These are phyloP conservation scores for Coemansia sp. DNA, from an alignment of 192 early-diverging fungal genomes.

Conservation along the genomic window DNA sequence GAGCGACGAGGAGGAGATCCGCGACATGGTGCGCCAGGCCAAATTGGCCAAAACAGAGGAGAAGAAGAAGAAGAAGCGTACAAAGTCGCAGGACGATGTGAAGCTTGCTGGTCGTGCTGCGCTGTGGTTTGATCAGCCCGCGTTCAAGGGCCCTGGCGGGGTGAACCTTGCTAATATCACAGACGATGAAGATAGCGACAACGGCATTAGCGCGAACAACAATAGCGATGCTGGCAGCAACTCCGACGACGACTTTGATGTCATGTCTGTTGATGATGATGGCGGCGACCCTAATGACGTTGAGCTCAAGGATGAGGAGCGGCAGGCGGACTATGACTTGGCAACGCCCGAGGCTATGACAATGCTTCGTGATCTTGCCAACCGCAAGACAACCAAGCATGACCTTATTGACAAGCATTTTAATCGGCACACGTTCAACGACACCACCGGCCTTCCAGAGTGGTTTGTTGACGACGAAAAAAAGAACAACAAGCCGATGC, in stretches of 20 bases:
- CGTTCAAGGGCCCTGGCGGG: constrained; percentile 75
- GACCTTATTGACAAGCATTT: constrained; percentile 92
- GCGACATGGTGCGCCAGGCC: constrained; percentile 43
- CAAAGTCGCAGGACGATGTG: constrained; percentile 23
- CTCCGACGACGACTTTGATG: constrained; percentile 61
- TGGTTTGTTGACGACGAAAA: constrained; percentile 96
- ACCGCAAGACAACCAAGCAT: constrained; percentile 72
- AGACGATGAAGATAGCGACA: constrained; percentile 54
- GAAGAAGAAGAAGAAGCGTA: constrained; percentile 19
- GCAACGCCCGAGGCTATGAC: constrained; percentile 93
- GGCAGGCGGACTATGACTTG: constrained; percentile 65
- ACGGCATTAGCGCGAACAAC: background rate
- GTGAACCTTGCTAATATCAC: constrained; percentile 61
- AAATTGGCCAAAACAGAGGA: constrained; percentile 22
- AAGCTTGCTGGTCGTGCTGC: constrained; percentile 78
- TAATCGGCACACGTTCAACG: constrained; percentile 86
- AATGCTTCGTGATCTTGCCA: constrained; percentile 81
- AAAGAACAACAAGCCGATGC: constrained; percentile 82
- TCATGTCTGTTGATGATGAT: constrained; percentile 41
- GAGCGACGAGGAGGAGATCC: constrained; percentile 53
- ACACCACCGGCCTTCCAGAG: constrained; percentile 80
- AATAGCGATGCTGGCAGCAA: constrained; percentile 45
- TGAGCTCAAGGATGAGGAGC: constrained; percentile 52
- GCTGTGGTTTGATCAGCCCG: constrained; percentile 95
- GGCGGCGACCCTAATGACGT: constrained; percentile 47